Evolutionary conservation across 1,284 basidiomycete species (phyloP).

Genomic region (Ustilago bromivora): DNA sequence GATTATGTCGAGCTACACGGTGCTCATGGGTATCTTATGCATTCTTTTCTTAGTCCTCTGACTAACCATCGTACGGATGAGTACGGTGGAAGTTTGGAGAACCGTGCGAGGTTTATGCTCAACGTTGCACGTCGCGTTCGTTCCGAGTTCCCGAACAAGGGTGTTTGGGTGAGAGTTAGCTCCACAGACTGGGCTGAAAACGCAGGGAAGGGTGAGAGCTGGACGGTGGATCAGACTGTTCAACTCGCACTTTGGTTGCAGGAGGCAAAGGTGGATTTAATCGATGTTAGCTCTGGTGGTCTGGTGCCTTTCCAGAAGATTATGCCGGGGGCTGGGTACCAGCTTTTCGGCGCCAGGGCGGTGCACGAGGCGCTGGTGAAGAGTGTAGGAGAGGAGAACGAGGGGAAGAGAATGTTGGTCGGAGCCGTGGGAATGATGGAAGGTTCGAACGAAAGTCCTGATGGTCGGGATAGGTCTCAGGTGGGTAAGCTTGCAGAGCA

Average conservation of each 20-base stretch:
- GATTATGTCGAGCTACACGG: slow-evolving; percentile 80
- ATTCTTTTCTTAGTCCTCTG: slow-evolving; percentile 70
- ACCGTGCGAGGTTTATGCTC: slow-evolving; percentile 53
- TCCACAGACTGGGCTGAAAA: slow-evolving; percentile 64
- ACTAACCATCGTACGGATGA: slow-evolving; percentile 66
- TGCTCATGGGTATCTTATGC: slow-evolving; percentile 76
- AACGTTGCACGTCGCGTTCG: slow-evolving; percentile 56
- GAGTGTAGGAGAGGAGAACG: slow-evolving; percentile 6
- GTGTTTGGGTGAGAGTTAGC: slow-evolving; percentile 65
- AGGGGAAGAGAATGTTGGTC: slow-evolving; percentile 49
- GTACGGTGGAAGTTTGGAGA: slow-evolving; percentile 67
- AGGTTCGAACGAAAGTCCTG: slow-evolving; percentile 33
- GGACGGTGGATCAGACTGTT: slow-evolving; percentile 60
- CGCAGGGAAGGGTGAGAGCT: slow-evolving; percentile 42
- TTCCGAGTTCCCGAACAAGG: slow-evolving; percentile 59
- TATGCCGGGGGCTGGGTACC: slow-evolving; percentile 57
- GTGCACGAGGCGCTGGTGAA: slow-evolving; percentile 44
- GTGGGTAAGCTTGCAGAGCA: slow-evolving; percentile 60
- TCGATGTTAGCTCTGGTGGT: slow-evolving; percentile 63
- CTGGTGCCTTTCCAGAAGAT: slow-evolving; percentile 59
- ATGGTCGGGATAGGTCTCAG: slow-evolving; percentile 33
- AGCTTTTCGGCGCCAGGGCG: slow-evolving; percentile 54
- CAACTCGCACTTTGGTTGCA: slow-evolving; percentile 56
- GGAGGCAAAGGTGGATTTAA: slow-evolving; percentile 60
- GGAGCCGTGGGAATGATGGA: slow-evolving; percentile 65